Evolutionary conservation across 345 rosid species (phyloP).

Genomic region (Aquilaria yunnanensis): DNA sequence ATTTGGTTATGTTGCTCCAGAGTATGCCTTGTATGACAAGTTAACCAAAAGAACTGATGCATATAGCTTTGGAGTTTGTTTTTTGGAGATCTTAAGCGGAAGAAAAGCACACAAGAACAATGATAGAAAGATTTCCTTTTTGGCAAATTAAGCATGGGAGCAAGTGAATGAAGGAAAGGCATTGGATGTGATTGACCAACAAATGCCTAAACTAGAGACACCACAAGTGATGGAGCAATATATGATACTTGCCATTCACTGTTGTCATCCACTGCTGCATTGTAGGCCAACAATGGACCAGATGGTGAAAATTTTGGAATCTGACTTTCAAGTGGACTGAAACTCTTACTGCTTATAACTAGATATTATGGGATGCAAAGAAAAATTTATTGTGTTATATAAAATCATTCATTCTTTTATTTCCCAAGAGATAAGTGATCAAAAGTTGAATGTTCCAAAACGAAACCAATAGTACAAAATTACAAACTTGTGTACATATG

Average conservation of each 20-base stretch:
- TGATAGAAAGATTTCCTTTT: conserved; percentile 17
- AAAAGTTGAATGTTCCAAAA: no score
- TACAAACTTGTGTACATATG: no score
- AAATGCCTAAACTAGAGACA: conserved; percentile 18
- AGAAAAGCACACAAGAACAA: conserved; percentile 23
- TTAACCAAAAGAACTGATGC: conserved; percentile 34
- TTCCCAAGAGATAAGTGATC: no score
- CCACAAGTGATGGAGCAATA: conserved; percentile 26
- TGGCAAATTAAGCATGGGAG: conserved; percentile 38
- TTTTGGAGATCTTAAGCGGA: conserved; percentile 41
- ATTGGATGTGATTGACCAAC: conserved; percentile 25
- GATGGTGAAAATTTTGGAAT: conserved; percentile 28
- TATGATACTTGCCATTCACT: conserved; percentile 26
- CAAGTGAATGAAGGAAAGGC: conserved; percentile 29
- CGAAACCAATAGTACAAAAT: no score
- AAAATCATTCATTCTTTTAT: no score
- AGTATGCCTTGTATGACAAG: conserved; percentile 38
- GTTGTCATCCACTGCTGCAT: conserved; percentile 27
- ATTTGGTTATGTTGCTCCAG: conserved; percentile 41
- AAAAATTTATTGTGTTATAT: no score
- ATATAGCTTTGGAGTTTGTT: conserved; percentile 34
- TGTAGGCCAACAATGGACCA: conserved; percentile 41
- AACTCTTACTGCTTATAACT: no score
- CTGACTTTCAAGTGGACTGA: neutral
- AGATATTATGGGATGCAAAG: no score